Evolutionary conservation across 2,329 filamentous ascomycete species (phyloP).

Genomic region (Arthrobotrys conoides): DNA sequence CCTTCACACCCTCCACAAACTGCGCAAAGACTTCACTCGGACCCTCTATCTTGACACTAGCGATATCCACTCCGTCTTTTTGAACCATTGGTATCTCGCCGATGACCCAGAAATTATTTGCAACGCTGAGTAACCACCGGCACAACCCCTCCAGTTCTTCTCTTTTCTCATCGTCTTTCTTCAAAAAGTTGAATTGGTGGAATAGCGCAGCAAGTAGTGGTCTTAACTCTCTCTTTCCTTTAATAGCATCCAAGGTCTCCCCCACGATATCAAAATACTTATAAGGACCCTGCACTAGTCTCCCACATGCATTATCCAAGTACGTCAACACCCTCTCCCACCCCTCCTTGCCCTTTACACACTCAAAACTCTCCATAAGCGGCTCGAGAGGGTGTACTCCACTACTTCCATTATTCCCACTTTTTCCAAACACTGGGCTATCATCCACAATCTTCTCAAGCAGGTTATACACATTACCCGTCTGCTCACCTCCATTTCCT

Average conservation of each 20-base stretch:
- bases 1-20: conserved; percentile 30
- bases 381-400: conserved; percentile 42
- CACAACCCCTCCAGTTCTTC: conserved; percentile 27
- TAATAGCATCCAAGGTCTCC: conserved; percentile 1
- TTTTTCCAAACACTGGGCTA: conserved; percentile 48
- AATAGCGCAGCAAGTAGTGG: conserved; percentile 45
- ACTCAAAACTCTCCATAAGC: conserved; percentile 50
- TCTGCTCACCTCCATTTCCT: conserved; percentile 7
- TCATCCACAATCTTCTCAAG: conserved; percentile 52
- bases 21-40: conserved; percentile 34
- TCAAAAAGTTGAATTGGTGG: conserved; percentile 59
- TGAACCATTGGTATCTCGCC: conserved; percentile 35
- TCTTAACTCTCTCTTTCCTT: neutral
- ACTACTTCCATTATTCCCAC: neutral
- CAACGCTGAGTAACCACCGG: conserved; percentile 43
- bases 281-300: conserved; percentile 49
- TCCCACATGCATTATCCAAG: conserved; percentile 53
- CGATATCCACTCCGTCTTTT: neutral
- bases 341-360: conserved; percentile 4
- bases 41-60: neutral
- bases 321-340: conserved; percentile 51
- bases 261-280: conserved; percentile 59
- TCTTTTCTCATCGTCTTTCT: conserved; percentile 19
- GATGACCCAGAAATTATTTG: conserved; percentile 44
- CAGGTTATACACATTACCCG: conserved; percentile 29